These are phyloP conservation scores for Colletotrichum tropicale DNA, from an alignment of 2,329 filamentous ascomycete species.

Conservation along the genomic window DNA sequence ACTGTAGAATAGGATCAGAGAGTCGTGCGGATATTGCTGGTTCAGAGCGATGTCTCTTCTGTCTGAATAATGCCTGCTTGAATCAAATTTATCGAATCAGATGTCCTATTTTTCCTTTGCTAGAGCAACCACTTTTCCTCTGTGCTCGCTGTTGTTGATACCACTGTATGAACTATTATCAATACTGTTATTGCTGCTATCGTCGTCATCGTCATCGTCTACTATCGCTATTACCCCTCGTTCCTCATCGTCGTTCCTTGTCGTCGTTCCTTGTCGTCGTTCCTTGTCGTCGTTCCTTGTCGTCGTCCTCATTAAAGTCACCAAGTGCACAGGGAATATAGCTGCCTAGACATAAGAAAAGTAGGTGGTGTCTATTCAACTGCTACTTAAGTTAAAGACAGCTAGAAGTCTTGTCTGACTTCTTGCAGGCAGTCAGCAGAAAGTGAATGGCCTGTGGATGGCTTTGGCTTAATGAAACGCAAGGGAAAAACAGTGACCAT, in stretches of 20 bases:
- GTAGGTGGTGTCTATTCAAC: neutral
- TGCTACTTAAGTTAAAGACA: neutral
- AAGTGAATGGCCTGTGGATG: neutral
- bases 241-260: too few species aligned
- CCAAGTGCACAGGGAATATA: neutral
- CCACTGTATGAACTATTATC: too few species aligned
- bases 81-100: fast-evolving
- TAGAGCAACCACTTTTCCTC: neutral
- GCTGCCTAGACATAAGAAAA: neutral
- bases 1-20: neutral
- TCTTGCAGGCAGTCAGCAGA: neutral
- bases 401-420: neutral
- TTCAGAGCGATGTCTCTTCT: neutral
- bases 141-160: too few species aligned
- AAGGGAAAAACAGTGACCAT: neutral
- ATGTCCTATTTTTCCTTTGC: neutral
- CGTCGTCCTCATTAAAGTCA: neutral
- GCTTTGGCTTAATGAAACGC: neutral
- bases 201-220: too few species aligned
- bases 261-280: too few species aligned
- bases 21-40: fast-evolving
- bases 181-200: neutral
- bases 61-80: neutral
- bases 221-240: too few species aligned
- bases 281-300: neutral